Percentiles rank a stretch among this genome's conserved stretches.
phyloP scores from a whole-genome alignment of 176 grass and related monocot genomes.

The Saccharum officinarum region DNA sequence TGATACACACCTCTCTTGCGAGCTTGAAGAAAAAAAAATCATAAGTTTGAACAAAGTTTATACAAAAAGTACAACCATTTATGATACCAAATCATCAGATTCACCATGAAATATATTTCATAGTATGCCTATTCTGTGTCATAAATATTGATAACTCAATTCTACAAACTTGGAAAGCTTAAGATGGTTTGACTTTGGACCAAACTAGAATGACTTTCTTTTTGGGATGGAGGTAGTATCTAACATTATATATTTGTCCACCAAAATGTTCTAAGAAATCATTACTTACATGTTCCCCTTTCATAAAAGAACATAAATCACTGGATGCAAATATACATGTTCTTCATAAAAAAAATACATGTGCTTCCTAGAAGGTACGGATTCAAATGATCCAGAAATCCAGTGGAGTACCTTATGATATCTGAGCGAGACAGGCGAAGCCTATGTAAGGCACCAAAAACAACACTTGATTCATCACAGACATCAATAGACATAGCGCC shows the following conservation, averaged over 20 bases:
- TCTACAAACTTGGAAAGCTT: background rate
- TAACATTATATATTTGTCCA: background rate
- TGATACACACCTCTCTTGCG: background rate
- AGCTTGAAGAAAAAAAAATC: background rate
- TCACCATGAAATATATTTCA: too few species aligned
- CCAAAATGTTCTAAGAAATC: background rate
- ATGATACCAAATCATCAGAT: too few species aligned
- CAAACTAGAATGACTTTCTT: background rate
- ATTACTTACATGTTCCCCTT: background rate
- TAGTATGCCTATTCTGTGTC: background rate
- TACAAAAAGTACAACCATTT: background rate
- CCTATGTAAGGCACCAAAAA: constrained; percentile 49
- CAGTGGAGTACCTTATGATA: constrained; percentile 46
- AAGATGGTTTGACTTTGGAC: background rate
- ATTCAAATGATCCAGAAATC: constrained; percentile 8
- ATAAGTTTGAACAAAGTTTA: background rate
- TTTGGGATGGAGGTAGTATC: background rate
- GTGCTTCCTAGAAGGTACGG: background rate
- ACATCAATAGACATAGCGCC: constrained; percentile 21
- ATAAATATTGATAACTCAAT: background rate
- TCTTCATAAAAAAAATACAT: background rate
- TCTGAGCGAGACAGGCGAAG: constrained; percentile 50
- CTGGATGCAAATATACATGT: background rate
- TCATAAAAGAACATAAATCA: background rate
- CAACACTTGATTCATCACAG: constrained; percentile 38